Percentiles rank a stretch among this genome's conserved stretches.
Evolutionary conservation across 2,329 filamentous ascomycete species (phyloP).

Genomic region (Alternaria longipes): DNA sequence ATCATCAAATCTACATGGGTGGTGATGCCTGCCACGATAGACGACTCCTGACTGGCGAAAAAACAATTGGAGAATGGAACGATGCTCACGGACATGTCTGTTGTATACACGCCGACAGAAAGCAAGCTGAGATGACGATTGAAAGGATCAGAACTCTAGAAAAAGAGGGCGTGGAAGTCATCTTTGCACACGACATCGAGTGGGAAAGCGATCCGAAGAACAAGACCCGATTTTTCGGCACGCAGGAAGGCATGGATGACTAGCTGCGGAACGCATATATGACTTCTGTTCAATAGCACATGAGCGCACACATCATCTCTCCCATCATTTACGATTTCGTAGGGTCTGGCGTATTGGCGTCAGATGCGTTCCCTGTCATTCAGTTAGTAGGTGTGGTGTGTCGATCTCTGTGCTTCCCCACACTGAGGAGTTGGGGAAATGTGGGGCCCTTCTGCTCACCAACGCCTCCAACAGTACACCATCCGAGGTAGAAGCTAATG

Average conservation of each 20-base stretch:
- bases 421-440: constrained; percentile 14
- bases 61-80: constrained; percentile 61
- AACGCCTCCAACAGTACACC: constrained; percentile 10
- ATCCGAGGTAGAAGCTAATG: neutral
- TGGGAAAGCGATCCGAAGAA: constrained; percentile 56
- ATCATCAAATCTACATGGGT: constrained; percentile 59
- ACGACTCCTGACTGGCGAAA: constrained; percentile 62
- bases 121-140: constrained; percentile 58
- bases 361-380: neutral
- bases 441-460: constrained; percentile 16
- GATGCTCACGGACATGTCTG: constrained; percentile 56
- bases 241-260: neutral
- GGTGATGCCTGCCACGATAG: constrained; percentile 66
- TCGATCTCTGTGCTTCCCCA: constrained; percentile 17
- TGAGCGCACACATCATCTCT: neutral
- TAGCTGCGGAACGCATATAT: neutral
- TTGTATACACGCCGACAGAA: constrained; percentile 63
- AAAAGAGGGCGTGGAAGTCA: constrained; percentile 58
- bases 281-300: neutral
- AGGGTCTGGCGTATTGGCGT: neutral
- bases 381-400: neutral
- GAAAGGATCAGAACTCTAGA: constrained; percentile 53
- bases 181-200: constrained; percentile 62
- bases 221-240: constrained; percentile 41
- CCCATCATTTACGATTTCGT: neutral